Percentiles rank a stretch among this genome's conserved stretches.
Evolutionary conservation across 371 early-diverging fungal species (phyloP).

Genomic region (Mucor piriformis): DNA sequence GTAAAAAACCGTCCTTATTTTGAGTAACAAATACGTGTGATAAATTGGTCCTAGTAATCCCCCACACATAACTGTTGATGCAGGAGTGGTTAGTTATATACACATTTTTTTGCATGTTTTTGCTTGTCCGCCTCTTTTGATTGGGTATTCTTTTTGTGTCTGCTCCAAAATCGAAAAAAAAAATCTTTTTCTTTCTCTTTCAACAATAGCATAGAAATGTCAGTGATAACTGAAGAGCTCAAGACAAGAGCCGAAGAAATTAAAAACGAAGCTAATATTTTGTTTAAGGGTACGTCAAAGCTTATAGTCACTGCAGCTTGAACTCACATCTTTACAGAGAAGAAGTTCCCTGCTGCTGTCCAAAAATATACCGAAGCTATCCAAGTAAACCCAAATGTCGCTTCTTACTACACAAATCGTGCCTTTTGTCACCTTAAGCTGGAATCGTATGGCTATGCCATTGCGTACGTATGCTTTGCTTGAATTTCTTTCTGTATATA

Average conservation of each 20-base stretch:
- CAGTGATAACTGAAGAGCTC: conserved; percentile 41
- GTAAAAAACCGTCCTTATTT: background rate
- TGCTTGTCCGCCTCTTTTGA: background rate
- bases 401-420: conserved; percentile 91
- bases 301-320: background rate
- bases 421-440: conserved; percentile 87
- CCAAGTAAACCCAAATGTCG: conserved; percentile 76
- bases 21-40: conserved; percentile 8
- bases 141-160: background rate
- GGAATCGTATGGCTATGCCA: conserved; percentile 92
- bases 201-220: conserved; percentile 1
- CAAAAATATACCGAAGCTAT: conserved; percentile 87
- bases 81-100: background rate
- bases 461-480: conserved; percentile 52
- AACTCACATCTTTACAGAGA: conserved; percentile 25
- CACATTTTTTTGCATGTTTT: background rate
- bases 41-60: too few species aligned
- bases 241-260: conserved; percentile 60
- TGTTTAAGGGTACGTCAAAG: conserved; percentile 70
- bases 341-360: conserved; percentile 83
- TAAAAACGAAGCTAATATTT: conserved; percentile 79
- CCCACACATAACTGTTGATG: too few species aligned
- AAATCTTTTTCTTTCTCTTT: background rate
- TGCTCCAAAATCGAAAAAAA: too few species aligned
- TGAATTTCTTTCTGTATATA: background rate